These are phyloP conservation scores for Trichomonas vaginalis DNA, from an alignment of 208 protist species.

Conservation along the genomic window DNA sequence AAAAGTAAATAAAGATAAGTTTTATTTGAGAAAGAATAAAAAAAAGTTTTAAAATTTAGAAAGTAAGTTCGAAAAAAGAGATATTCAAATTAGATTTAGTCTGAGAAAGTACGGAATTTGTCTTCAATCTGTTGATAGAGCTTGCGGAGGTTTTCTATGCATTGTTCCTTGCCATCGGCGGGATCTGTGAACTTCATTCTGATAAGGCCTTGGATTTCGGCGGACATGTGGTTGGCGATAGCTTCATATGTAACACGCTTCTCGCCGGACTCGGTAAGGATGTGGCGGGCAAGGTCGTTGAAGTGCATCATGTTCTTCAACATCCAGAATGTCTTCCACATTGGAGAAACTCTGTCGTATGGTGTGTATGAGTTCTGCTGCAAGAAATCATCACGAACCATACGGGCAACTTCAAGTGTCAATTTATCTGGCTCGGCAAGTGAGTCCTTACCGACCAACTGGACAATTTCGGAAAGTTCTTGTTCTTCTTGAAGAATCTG, in stretches of 20 bases:
- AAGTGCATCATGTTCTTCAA: neutral
- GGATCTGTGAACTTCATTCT: neutral
- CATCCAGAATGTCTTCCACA: conserved; percentile 16
- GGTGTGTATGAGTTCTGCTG: conserved; percentile 97
- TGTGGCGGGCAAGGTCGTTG: neutral
- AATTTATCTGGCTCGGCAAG: conserved; percentile 96
- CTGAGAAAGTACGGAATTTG: neutral
- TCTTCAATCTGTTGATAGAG: neutral
- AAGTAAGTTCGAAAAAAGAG: neutral
- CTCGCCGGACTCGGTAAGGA: neutral
- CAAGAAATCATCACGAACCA: conserved; percentile 98
- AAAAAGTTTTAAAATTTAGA: no score
- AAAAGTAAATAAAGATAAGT: no score
- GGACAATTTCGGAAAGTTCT: conserved; percentile 97
- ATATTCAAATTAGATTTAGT: neutral
- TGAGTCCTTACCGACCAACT: conserved; percentile 96
- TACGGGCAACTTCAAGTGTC: conserved; percentile 90
- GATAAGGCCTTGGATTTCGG: neutral
- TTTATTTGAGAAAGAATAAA: no score
- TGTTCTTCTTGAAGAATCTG: conserved; percentile 96
- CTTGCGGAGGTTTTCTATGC: neutral
- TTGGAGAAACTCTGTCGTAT: neutral
- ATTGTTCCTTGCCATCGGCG: neutral
- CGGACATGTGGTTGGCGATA: neutral
- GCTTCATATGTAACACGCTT: neutral